Percentiles rank a stretch among this genome's conserved stretches.
These are phyloP conservation scores for Catunica adiposa DNA, from an alignment of 2,329 filamentous ascomycete genomes.

Conservation along the genomic window DNA sequence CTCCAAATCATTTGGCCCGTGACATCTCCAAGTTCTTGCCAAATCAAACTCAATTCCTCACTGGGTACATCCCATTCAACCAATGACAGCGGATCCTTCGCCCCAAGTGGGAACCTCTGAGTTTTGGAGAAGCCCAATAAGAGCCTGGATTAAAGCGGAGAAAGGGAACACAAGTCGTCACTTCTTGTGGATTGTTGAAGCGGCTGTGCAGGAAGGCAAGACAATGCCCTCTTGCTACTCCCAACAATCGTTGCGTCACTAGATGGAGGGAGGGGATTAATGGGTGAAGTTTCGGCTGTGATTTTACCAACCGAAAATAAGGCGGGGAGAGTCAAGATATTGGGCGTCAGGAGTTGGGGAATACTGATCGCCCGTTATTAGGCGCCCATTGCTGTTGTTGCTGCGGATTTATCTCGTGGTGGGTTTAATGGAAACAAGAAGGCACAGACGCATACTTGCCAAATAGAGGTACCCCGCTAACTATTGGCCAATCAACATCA, in stretches of 20 bases:
- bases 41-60: neutral
- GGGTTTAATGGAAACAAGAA: no score
- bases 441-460: no score
- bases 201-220: neutral
- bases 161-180: neutral
- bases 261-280: neutral
- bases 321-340: no score
- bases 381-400: no score
- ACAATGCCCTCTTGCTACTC: neutral
- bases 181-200: neutral
- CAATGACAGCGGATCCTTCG: neutral
- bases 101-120: neutral
- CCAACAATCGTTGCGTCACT: no score
- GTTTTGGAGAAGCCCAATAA: constrained; percentile 3
- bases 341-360: no score
- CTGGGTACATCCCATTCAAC: neutral
- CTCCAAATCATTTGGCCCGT: neutral
- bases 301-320: no score
- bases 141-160: neutral
- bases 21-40: neutral
- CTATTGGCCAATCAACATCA: neutral
- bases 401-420: no score
- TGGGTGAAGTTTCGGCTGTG: neutral
- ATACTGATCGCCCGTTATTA: no score
- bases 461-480: no score